Base-by-base conservation (phyloP, 179 eudicot species). In the Spinacia oleracea region DNA sequence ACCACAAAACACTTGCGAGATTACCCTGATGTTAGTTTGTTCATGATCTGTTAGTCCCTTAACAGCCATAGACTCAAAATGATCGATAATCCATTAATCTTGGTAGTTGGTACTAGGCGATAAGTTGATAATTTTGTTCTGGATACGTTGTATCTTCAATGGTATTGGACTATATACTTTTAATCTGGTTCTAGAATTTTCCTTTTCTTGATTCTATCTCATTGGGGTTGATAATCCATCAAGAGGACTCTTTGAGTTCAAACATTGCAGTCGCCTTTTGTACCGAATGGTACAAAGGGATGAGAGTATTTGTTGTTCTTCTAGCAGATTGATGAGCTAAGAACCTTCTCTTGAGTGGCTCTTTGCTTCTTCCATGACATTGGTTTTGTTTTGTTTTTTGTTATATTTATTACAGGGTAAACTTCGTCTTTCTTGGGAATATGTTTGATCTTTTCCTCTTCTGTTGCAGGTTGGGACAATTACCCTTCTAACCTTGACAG, bases 401-500 rank as follows among this genome's bases (percentile, higher is more conserved):
- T 43, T 43, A 60, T 27, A 9, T 60, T 7, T n/a, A n/a, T n/a
- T n/a, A n/a, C n/a, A n/a, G n/a, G 42, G 60, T 42, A 42, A 45
- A 43, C 10, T 32, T 53, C 9, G 20, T 21, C 18, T 60, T 27
- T 53, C 55, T 43, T 40, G 46, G 53, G 70, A 55, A 18, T 42
- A 4, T 42, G 59, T 58, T 34, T 67, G 59, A 67, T n/a, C 21
- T 64, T 46, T 73, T 25, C 72, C n/a, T 40, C 2, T 35, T 78
- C 58, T 85, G 74, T 2, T 83, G 86, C 91, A 93, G 97, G 94
- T 92, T 72, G 98, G 97, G 82, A 87, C 93, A 32, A 84, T 93
- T 66, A 74, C 86, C 67, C 85, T 91, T 80, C 81, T 94, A 80
- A 79, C 89, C 45, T 63, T 94, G 78, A 85, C 92, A 1, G 97